phyloP scores from a whole-genome alignment of 352 stramenopile genomes.

The Pythium brachiatum region DNA sequence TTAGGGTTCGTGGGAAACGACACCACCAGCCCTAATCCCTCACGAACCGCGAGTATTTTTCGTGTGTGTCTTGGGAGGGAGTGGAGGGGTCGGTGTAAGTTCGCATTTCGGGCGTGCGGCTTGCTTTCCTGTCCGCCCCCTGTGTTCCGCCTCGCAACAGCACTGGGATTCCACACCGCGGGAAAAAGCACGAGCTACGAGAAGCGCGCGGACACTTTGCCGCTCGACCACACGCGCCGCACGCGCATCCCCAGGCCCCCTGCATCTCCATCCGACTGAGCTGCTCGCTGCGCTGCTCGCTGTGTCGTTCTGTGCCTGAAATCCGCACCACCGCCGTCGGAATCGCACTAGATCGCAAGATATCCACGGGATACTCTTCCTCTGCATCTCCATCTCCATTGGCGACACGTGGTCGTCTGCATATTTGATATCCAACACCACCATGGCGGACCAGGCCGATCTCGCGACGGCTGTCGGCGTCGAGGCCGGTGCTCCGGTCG shows the following conservation, averaged over 20 bases:
- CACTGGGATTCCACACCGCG: conserved; percentile 5
- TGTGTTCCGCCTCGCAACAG: neutral
- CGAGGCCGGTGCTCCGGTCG: conserved; percentile 37
- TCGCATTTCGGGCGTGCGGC: neutral
- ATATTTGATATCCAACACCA: conserved; percentile 25
- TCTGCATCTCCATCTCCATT: conserved; percentile 1
- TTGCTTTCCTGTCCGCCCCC: conserved; percentile 4
- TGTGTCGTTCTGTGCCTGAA: conserved; percentile 3
- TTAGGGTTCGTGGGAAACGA: no score
- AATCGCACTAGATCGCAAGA: conserved; percentile 16
- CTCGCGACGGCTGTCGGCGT: conserved; percentile 32
- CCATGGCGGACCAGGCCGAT: conserved; percentile 75
- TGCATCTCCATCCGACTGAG: neutral
- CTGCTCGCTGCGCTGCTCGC: neutral
- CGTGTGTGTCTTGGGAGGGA: conserved; percentile 9
- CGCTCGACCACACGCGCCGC: neutral
- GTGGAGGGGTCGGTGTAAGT: conserved; percentile 15
- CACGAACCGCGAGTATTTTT: conserved; percentile 14
- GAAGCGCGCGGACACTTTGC: neutral
- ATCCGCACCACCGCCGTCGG: neutral
- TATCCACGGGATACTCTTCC: conserved; percentile 3
- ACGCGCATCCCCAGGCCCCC: neutral
- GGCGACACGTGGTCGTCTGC: conserved; percentile 12
- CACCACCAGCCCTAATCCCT: neutral
- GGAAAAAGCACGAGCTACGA: conserved; percentile 1